Percentiles rank a stretch among this genome's conserved stretches.
phyloP scores from a whole-genome alignment of 441 rosid genomes.

The Erodium texanum region DNA sequence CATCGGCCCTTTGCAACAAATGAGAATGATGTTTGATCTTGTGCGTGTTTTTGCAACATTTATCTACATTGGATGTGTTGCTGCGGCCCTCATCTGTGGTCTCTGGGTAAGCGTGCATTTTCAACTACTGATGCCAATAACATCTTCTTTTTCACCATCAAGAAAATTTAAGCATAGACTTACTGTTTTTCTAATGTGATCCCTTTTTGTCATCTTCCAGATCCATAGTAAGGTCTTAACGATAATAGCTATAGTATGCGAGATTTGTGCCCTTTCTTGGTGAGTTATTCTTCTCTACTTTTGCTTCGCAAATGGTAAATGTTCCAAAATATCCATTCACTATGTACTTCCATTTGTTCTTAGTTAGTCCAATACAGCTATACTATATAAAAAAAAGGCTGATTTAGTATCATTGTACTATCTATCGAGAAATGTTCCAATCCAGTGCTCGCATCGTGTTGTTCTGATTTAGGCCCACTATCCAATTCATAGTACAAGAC shows the following conservation, averaged over 20 bases:
- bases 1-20: constrained; percentile 61
- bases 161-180: too few relatives aligned
- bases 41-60: constrained; percentile 68
- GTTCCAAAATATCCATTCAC: not conserved
- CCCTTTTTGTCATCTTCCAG: constrained; percentile 34
- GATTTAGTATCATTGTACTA: too few relatives aligned
- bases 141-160: not conserved
- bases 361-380: too few relatives aligned
- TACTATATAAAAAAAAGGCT: too few relatives aligned
- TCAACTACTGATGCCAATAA: not conserved
- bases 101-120: constrained; percentile 49
- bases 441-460: too few relatives aligned
- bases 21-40: constrained; percentile 81
- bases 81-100: constrained; percentile 68
- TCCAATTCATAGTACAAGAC: too few relatives aligned
- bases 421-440: too few relatives aligned
- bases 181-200: not conserved
- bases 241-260: constrained; percentile 58
- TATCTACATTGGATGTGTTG: constrained; percentile 61
- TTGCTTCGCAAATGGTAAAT: too few relatives aligned
- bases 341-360: too few relatives aligned
- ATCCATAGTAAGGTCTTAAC: constrained; percentile 73
- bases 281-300: constrained; percentile 26
- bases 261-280: constrained; percentile 82
- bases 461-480: too few relatives aligned